Conservation (phyloP, 495 filamentous ascomycete species). For the Aspergillus haitiensis region DNA sequence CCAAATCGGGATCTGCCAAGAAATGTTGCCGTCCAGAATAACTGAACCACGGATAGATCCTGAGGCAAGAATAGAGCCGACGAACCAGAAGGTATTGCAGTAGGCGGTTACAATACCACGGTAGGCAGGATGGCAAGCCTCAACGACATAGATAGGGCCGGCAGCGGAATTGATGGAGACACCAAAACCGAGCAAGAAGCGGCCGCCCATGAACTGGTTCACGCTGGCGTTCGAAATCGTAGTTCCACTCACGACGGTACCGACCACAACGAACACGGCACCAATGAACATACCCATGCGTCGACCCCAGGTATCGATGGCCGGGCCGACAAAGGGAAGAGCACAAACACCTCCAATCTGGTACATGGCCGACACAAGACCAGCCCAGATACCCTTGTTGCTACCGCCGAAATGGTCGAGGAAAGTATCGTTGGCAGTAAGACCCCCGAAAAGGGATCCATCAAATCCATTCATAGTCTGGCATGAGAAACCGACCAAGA, state of each 20-base stretch:
- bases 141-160: conserved; percentile 68
- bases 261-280: conserved; percentile 56
- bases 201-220: conserved; percentile 62
- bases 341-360: conserved; percentile 55
- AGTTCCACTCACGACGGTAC: conserved; percentile 54
- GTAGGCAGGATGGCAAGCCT: conserved; percentile 68
- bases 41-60: conserved; percentile 34
- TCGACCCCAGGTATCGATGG: conserved; percentile 56
- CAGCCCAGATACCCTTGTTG: conserved; percentile 36
- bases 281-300: conserved; percentile 64
- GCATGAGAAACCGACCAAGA: conserved; percentile 13
- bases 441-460: conserved; percentile 22
- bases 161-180: conserved; percentile 64
- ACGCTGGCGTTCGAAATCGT: conserved; percentile 34
- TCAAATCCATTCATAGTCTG: conserved; percentile 18
- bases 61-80: conserved; percentile 40
- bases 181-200: conserved; percentile 70
- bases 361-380: conserved; percentile 59
- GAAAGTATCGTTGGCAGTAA: conserved; percentile 18
- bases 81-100: conserved; percentile 55
- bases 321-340: conserved; percentile 53
- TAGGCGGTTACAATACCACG: conserved; percentile 62
- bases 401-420: conserved; percentile 13
- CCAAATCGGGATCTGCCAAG: conserved; percentile 58
- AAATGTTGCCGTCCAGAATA: conserved; percentile 28